Evolutionary conservation across 202 grass and related monocot species (phyloP).

Genomic region (Alloteropsis angusta): DNA sequence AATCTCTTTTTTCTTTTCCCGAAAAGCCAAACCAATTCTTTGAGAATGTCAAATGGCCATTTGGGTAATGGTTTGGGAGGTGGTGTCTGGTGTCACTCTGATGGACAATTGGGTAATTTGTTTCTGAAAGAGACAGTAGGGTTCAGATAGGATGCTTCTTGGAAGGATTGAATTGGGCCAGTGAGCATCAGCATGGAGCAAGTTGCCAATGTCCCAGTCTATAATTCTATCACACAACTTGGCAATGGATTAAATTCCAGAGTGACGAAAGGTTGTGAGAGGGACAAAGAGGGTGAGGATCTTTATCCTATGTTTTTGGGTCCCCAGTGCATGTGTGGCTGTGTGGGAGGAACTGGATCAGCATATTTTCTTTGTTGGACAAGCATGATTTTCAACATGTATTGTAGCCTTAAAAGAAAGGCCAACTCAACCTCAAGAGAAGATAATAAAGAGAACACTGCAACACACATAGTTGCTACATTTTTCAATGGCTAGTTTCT

Average conservation of each 20-base stretch:
- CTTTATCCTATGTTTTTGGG: slow-evolving; percentile 24
- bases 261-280: slow-evolving; percentile 26
- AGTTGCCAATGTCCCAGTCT: slow-evolving; percentile 19
- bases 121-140: background rate
- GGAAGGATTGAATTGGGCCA: slow-evolving; percentile 6
- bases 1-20: background rate
- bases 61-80: background rate
- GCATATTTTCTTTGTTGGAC: slow-evolving; percentile 14
- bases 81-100: background rate
- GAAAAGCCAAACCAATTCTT: background rate
- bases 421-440: background rate
- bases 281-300: background rate
- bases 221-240: slow-evolving; percentile 8
- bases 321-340: slow-evolving; percentile 30
- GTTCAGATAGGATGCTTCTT: background rate
- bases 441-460: too few relatives aligned
- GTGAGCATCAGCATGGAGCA: slow-evolving; percentile 28
- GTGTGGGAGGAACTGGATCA: slow-evolving; percentile 23
- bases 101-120: background rate
- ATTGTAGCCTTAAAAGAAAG: background rate
- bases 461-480: background rate
- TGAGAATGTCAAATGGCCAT: slow-evolving; percentile 1
- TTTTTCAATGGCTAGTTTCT: background rate
- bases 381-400: background rate
- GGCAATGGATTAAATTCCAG: slow-evolving; percentile 26